phyloP scores from a whole-genome alignment of 2,329 filamentous ascomycete genomes.

The Monosporascus sp. region DNA sequence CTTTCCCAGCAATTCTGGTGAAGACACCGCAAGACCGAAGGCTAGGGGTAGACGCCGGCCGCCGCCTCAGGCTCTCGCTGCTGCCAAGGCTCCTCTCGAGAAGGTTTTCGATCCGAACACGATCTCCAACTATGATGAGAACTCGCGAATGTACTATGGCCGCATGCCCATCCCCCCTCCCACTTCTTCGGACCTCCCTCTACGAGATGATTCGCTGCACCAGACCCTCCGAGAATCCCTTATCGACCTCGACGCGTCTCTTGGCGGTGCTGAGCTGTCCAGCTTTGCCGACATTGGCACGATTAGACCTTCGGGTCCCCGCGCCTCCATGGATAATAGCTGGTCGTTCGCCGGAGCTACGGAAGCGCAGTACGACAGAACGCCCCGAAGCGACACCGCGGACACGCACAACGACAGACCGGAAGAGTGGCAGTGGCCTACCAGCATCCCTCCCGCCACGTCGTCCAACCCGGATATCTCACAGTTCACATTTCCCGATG shows the following conservation, averaged over 20 bases:
- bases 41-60: slow-evolving; percentile 48
- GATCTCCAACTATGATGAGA: slow-evolving; percentile 59
- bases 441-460: slow-evolving; percentile 43
- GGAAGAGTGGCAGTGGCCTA: slow-evolving; percentile 56
- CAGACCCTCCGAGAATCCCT: slow-evolving; percentile 55
- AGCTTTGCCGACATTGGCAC: slow-evolving; percentile 58
- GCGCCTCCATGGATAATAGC: slow-evolving; percentile 44
- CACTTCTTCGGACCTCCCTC: slow-evolving; percentile 49
- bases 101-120: slow-evolving; percentile 64
- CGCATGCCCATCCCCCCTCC: slow-evolving; percentile 20
- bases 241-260: slow-evolving; percentile 59
- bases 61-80: slow-evolving; percentile 53
- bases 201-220: slow-evolving; percentile 51
- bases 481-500: slow-evolving; percentile 41
- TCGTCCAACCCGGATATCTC: slow-evolving; percentile 50
- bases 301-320: slow-evolving; percentile 41
- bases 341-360: slow-evolving; percentile 36
- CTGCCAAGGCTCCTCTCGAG: slow-evolving; percentile 54
- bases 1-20: slow-evolving; percentile 40
- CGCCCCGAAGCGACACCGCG: slow-evolving; percentile 53
- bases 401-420: slow-evolving; percentile 47
- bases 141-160: slow-evolving; percentile 57
- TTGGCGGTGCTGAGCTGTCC: slow-evolving; percentile 50
- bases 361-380: slow-evolving; percentile 38
- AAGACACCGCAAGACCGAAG: slow-evolving; percentile 49